Percentiles rank a stretch among this genome's conserved stretches.
phyloP scores from a whole-genome alignment of 352 stramenopile genomes.

The Globisporangium yorkense region DNA sequence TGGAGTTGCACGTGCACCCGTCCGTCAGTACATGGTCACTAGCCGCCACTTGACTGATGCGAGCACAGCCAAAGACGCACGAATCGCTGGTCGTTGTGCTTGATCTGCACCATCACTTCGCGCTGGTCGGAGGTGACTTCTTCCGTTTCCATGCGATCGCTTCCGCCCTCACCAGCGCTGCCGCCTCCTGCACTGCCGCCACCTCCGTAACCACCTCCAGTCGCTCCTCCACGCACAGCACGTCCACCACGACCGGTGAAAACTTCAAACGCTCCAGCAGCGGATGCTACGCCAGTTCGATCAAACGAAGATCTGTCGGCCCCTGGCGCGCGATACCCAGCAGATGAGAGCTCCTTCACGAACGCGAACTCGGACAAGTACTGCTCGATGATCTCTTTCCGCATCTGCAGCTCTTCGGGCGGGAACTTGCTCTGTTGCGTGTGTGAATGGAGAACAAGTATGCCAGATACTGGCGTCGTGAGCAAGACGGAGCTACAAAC shows the following conservation, averaged over 20 bases:
- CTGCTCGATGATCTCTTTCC: slow-evolving; percentile 75
- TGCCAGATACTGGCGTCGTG: neutral
- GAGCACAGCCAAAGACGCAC: slow-evolving; percentile 26
- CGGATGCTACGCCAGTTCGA: slow-evolving; percentile 31
- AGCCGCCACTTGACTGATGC: neutral
- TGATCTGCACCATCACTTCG: slow-evolving; percentile 65
- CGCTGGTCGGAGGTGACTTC: slow-evolving; percentile 67
- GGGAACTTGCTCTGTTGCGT: slow-evolving; percentile 62
- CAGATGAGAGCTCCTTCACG: slow-evolving; percentile 68
- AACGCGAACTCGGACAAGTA: slow-evolving; percentile 73
- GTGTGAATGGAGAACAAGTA: neutral
- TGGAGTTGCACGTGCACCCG: slow-evolving; percentile 11
- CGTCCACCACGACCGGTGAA: slow-evolving; percentile 33
- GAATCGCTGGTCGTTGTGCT: slow-evolving; percentile 78
- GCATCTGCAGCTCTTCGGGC: slow-evolving; percentile 65
- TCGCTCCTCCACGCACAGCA: slow-evolving; percentile 5
- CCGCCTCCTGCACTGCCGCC: slow-evolving; percentile 19
- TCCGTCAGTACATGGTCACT: neutral
- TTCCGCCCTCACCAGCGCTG: slow-evolving; percentile 17
- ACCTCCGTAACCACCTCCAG: slow-evolving; percentile 23
- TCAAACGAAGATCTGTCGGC: slow-evolving; percentile 34
- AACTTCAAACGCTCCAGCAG: slow-evolving; percentile 60
- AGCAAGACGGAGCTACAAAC: neutral
- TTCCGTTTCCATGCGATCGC: slow-evolving; percentile 19
- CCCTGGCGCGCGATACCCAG: slow-evolving; percentile 46